Evolutionary conservation across 192 early-diverging fungal species (phyloP).

Genomic region (Coemansia javaensis): DNA sequence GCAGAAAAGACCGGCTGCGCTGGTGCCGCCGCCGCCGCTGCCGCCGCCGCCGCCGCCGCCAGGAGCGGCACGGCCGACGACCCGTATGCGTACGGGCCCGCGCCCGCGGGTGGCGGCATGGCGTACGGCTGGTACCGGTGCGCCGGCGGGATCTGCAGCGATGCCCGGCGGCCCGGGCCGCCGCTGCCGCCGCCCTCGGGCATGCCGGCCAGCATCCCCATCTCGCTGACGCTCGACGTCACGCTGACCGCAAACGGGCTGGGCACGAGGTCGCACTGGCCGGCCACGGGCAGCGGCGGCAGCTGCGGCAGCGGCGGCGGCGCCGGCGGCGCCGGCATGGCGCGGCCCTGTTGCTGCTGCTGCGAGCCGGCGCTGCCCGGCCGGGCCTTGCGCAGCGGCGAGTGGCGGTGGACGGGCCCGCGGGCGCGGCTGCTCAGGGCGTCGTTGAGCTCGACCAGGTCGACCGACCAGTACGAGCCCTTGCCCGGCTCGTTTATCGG

Average conservation of each 20-base stretch:
- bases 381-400: conserved; percentile 7
- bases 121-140: conserved; percentile 43
- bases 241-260: conserved; percentile 21
- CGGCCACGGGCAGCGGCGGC: no score
- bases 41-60: background rate
- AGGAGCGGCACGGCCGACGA: background rate
- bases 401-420: conserved; percentile 19
- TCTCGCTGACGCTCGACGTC: conserved; percentile 43
- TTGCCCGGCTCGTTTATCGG: conserved; percentile 82
- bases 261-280: background rate
- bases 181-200: background rate
- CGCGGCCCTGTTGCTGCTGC: conserved; percentile 1
- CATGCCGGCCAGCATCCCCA: conserved; percentile 9
- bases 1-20: no score
- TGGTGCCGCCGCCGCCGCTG: background rate
- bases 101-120: background rate
- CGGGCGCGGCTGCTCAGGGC: conserved; percentile 16
- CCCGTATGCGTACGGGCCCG: background rate
- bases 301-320: no score
- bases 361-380: background rate
- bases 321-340: conserved; percentile 1
- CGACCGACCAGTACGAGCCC: conserved; percentile 79
- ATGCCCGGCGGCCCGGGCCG: conserved; percentile 24
- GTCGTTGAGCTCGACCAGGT: conserved; percentile 47
- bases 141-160: conserved; percentile 26